Base-by-base conservation (phyloP, 202 grass and related monocot genomes). In the Zoysia matrella region DNA sequence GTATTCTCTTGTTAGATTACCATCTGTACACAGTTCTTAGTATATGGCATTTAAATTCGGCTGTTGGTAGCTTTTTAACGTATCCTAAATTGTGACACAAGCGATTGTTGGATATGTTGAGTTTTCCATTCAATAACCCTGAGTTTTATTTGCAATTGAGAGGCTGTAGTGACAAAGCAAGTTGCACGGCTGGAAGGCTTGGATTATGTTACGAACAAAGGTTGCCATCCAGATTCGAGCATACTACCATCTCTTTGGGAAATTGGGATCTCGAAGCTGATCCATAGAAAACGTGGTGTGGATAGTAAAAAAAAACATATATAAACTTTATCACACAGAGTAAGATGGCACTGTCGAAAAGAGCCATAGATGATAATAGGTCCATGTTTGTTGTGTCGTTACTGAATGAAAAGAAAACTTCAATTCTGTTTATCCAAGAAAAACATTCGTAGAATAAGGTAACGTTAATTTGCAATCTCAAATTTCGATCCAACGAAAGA, bases 21-120 rank as follows among this genome's bases (percentile, higher is more conserved):
- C 53, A 69, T 74, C 0, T 81, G 77, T 75, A 81, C 55, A 81
- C 11, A 60, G 54, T 18, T 62, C 67, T 81, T 46, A 44, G 3
- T 77, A 69, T 47, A 42, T 74, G 75, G 30, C 13, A 8, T 62
- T 53, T 56, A 58, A 50, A 78, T 52, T 65, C 39, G 55, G 71
- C 67, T 78, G 69, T 53, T 74, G 74, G 11, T 69, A 45, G 60
- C 4, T 4, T n/a, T n/a, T 46, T 4, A 46, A 4, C 44, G 4
- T 2, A 46, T 46, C 44, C 44, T 2, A 46, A 46, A 2, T 85
- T 77, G 57, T 72, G 65, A 36, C 42, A 73, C 77, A 15, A 69
- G 72, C 47, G 45, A 48, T 52, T 30, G 7, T 4, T 39, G 77
- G 47, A 82, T 47, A 73, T 54, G 12, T 71, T 67, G 48, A 75